A percentile compares a stretch with the other conserved stretches of the same genome.
Conservation (phyloP, 805 yeast genomes). For the Yarrowia osloensis region DNA sequence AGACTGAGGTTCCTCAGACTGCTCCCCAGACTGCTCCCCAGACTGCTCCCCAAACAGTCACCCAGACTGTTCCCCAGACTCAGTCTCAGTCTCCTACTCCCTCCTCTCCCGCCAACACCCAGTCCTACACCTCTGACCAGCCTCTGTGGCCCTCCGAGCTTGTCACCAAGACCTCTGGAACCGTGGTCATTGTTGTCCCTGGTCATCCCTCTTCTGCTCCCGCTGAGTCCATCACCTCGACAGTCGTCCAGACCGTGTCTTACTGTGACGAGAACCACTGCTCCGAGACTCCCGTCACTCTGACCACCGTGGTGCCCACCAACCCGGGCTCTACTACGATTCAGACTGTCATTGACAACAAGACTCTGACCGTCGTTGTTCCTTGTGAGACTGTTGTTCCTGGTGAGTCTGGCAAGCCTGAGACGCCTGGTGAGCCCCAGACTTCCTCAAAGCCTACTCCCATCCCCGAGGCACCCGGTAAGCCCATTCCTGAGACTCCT, state of each 20-base stretch:
- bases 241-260: conserved; percentile 3
- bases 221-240: neutral
- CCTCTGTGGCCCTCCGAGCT: neutral
- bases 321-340: conserved; percentile 4
- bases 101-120: neutral
- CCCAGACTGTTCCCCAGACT: neutral
- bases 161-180: conserved; percentile 19
- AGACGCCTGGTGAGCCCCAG: neutral
- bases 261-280: neutral
- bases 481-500: neutral
- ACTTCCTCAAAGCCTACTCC: too few species aligned
- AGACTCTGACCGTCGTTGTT: conserved; percentile 87
- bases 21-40: too few species aligned
- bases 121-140: neutral
- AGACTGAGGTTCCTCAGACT: neutral
- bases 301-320: conserved; percentile 12
- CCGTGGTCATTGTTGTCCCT: neutral
- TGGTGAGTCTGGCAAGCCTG: conserved; percentile 10
- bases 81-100: neutral
- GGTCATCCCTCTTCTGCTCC: neutral
- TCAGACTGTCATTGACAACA: conserved; percentile 83
- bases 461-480: neutral
- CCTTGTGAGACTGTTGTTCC: conserved; percentile 46
- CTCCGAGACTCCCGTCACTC: conserved; percentile 5
- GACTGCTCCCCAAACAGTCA: neutral